phyloP scores from a whole-genome alignment of 2,329 filamentous ascomycete genomes.

The Aspergillus pseudoviridinutans region DNA sequence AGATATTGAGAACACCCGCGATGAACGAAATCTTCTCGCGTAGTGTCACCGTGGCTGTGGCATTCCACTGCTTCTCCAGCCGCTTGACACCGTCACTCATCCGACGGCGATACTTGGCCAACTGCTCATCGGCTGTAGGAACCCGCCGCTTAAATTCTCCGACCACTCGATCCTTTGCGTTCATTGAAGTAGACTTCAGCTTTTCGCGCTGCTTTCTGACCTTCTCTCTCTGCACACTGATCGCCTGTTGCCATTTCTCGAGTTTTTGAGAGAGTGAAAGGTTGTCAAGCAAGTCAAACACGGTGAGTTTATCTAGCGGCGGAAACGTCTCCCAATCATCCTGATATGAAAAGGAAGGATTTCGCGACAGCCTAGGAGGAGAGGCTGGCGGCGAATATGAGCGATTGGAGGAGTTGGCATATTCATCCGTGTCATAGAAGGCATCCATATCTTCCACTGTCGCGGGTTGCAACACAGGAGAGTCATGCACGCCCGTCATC shows the following conservation, averaged over 20 bases:
- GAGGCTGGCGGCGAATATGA: constrained; percentile 27
- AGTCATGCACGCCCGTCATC: constrained; percentile 16
- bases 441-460: constrained; percentile 22
- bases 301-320: constrained; percentile 80
- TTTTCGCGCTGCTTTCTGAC: constrained; percentile 78
- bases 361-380: constrained; percentile 59
- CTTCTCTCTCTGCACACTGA: constrained; percentile 79
- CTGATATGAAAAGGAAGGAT: constrained; percentile 79
- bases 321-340: constrained; percentile 85
- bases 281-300: constrained; percentile 93
- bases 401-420: constrained; percentile 21
- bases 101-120: constrained; percentile 82
- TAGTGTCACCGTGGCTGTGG: constrained; percentile 79
- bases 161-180: constrained; percentile 83
- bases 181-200: constrained; percentile 68
- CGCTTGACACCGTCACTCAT: constrained; percentile 89
- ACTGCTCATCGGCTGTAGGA: constrained; percentile 83
- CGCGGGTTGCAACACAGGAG: constrained; percentile 21
- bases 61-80: constrained; percentile 79
- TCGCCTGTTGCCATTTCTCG: constrained; percentile 80
- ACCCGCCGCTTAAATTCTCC: constrained; percentile 88
- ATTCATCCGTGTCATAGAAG: constrained; percentile 26
- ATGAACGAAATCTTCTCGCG: constrained; percentile 97
- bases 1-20: constrained; percentile 92
- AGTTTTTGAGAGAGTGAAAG: constrained; percentile 83